Evolutionary conservation across 1,284 basidiomycete genomes (phyloP), one percentile per base, ranked within the genome.

Genomic region (Trichosporon ovoides): DNA sequence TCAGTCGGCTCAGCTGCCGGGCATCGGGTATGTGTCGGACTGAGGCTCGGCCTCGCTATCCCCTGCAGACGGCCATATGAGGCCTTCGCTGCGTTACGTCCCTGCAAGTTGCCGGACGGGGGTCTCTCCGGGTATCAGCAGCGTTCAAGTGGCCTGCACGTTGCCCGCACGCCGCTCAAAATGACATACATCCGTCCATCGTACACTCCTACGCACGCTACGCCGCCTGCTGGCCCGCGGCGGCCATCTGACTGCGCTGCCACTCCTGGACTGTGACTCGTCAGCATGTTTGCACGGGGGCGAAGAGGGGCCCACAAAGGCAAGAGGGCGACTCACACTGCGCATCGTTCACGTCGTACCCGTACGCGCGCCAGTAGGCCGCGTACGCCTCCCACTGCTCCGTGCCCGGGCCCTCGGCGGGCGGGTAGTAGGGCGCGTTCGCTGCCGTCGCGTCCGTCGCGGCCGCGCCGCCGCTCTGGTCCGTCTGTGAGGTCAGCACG

Each of bases 311-410:
- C 34, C 34, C 34, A 33, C 5, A 51, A 33, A 11, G 16, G n/a
- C n/a, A 33, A 3, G 13, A 49, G 35, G 16, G 13, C 13, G 20
- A 71, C 74, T 66, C 51, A 76, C 74, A 78, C 53, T 77, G 74
- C 18, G 75, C 74, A 60, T 78, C 77, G 54, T 89, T 90, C 65
- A 92, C 87, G 69, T 93, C 89, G 75, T 92, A 93, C 10, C 91
- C 91, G 71, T 90, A 91, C 14, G 87, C 85, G 59, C 89, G 87
- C 78, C 78, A 80, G 68, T 80, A 80, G 34, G 74, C 73, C 13
- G 73, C 72, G 64, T 78, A 80, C 52, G 77, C 76, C 52, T 73
- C 71, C 63, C 74, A 77, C 35, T 74, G 72, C 43, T 75, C 74
- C 36, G 74, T 72, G 24, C 72, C 71, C 18, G 75, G 71, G 20